Base-by-base conservation (phyloP, 805 yeast genomes). In the Starmerella tilneyi region DNA sequence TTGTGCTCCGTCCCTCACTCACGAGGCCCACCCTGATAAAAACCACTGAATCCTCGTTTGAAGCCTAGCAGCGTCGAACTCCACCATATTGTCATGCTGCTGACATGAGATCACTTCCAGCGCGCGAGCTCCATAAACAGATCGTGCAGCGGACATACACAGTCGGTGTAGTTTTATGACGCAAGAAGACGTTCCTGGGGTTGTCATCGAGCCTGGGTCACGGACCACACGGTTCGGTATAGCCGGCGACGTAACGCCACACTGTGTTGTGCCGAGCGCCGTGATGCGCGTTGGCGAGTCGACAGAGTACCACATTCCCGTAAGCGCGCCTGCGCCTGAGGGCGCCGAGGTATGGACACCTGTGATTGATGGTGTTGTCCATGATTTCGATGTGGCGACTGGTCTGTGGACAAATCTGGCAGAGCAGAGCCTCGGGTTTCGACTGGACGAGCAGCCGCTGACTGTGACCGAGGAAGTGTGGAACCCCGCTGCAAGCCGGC, bases 161-260 rank as follows among this genome's bases (percentile, higher is more conserved):
- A 11, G n/a, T n/a, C n/a, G n/a, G n/a, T n/a, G n/a, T 20, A n/a
- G 2, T 21, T 34, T 15, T 5, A 36, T 36, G 40, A 38, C 33
- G 41, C 53, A 48, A 42, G 94, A 89, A 63, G 96, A 89, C 62
- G 81, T 88, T 49, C 77, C 86, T 47, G 94, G 96, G 22, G 71
- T 89, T 6, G 94, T 89, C 27, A 69, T 89, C 27, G 96, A 89
- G 60, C 88, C 94, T 1, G 96, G 97, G 28, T 79, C 95, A 9
- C 75, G 72, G 49, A 66, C 76, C 45, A 85, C 96, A 11, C 76
- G 88, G 47, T 74, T 82, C 21, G 98, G 98, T 1, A 83, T 76
- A 58, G 88, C 96, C 6, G 97, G 97, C 12, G 89, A 86, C 50
- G 94, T 85, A 57, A 70, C 75, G 43, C 98, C 98, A 8, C 75